Conservation (phyloP, 352 stramenopile genomes). For the Phytophthora sansomeana region DNA sequence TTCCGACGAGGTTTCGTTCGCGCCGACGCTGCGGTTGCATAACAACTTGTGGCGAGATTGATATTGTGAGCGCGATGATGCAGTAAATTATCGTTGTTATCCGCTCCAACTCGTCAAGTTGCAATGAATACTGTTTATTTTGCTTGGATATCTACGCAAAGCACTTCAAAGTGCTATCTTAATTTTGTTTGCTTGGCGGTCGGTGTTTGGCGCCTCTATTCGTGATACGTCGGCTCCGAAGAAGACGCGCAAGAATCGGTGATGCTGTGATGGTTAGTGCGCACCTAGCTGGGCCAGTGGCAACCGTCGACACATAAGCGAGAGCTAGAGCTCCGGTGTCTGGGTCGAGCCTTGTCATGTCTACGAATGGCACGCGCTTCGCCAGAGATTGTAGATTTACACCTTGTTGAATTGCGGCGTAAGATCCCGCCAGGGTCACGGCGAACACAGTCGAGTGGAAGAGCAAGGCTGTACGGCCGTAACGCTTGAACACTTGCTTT, state of each 20-base stretch:
- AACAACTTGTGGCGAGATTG: too few species aligned
- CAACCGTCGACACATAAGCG: constrained; percentile 94
- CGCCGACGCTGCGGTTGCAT: too few species aligned
- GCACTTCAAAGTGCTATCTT: too few species aligned
- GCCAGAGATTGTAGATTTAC: constrained; percentile 67
- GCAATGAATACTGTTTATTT: too few species aligned
- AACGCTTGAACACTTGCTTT: constrained; percentile 86
- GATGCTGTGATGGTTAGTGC: constrained; percentile 77
- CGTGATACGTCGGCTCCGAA: constrained; percentile 44
- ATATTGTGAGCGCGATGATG: too few species aligned
- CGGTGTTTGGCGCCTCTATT: neutral
- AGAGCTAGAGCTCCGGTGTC: constrained; percentile 73
- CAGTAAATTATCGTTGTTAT: too few species aligned
- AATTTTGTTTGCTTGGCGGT: too few species aligned
- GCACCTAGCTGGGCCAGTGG: constrained; percentile 74
- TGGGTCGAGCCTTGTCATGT: constrained; percentile 72
- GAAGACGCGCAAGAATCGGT: constrained; percentile 74
- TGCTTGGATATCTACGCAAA: too few species aligned
- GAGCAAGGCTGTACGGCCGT: constrained; percentile 95
- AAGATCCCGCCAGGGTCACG: constrained; percentile 93
- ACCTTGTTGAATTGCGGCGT: constrained; percentile 71
- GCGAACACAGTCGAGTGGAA: constrained; percentile 93
- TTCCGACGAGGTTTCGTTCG: neutral
- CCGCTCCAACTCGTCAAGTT: too few species aligned
- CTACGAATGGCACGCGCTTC: constrained; percentile 54